A percentile compares a stretch with the other conserved stretches of the same genome.
These are phyloP conservation scores for Aspergillus tubingensis DNA, from an alignment of 2,329 filamentous ascomycete genomes.

Conservation along the genomic window DNA sequence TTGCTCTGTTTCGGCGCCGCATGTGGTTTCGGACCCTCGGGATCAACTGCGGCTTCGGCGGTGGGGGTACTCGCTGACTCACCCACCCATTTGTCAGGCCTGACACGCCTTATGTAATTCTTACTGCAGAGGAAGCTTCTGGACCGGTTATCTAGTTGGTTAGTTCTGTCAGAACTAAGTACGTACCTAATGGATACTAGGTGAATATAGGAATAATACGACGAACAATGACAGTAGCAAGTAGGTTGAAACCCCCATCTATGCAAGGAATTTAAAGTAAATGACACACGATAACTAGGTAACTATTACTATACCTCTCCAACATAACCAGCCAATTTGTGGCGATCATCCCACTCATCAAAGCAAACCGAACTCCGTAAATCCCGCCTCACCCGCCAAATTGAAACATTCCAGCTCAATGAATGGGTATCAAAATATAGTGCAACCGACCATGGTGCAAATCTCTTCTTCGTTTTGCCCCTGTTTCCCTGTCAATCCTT, in stretches of 20 bases:
- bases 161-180: background rate
- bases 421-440: constrained; percentile 7
- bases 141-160: background rate
- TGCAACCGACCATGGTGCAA: background rate
- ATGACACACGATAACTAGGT: too few relatives aligned
- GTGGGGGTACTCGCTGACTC: constrained; percentile 20
- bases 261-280: too few relatives aligned
- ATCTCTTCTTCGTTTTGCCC: background rate
- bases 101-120: constrained; percentile 6
- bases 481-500: background rate
- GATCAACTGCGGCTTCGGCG: constrained; percentile 18
- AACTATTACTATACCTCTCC: background rate
- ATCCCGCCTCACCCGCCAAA: background rate
- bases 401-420: constrained; percentile 7
- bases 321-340: background rate
- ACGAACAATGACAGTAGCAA: background rate
- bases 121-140: background rate
- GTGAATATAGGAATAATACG: too few relatives aligned
- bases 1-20: constrained; percentile 11
- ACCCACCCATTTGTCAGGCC: constrained; percentile 16
- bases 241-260: too few relatives aligned
- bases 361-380: constrained; percentile 1
- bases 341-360: background rate
- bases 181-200: too few relatives aligned
- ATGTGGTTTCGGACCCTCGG: constrained; percentile 21